These are phyloP conservation scores for Xylariaceae sp. DNA, from an alignment of 2,329 filamentous ascomycete genomes.

Conservation along the genomic window DNA sequence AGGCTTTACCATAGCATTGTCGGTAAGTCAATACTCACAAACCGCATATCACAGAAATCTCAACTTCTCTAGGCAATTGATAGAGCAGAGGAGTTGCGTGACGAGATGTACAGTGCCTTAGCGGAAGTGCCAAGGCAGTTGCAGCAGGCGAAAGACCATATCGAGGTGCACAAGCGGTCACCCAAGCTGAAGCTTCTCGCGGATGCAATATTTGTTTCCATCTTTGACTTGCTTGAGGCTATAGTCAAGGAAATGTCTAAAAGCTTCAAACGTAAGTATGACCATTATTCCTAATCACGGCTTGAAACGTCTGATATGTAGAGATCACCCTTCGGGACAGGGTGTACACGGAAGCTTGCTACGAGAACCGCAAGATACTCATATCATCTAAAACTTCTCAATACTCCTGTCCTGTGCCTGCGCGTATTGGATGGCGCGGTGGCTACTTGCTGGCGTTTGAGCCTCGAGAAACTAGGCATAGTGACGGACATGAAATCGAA, in stretches of 20 bases:
- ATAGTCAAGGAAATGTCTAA: slow-evolving; percentile 10
- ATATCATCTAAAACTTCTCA: no score
- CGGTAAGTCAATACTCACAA: slow-evolving; percentile 1
- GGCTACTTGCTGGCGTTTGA: no score
- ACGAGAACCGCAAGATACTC: no score
- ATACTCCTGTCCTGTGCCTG: no score
- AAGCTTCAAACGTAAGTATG: slow-evolving; percentile 7
- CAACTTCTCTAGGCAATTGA: slow-evolving; percentile 4
- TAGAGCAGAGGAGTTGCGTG: slow-evolving; percentile 9
- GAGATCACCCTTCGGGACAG: no score
- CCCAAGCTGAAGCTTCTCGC: slow-evolving; percentile 4
- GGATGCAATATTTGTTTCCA: slow-evolving; percentile 9
- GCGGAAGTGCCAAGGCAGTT: slow-evolving; percentile 10
- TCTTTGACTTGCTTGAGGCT: slow-evolving; percentile 11
- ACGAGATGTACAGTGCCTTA: slow-evolving; percentile 9
- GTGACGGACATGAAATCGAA: no score
- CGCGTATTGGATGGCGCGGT: no score
- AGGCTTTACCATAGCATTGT: slow-evolving; percentile 13
- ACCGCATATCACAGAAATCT: not conserved
- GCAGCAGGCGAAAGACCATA: slow-evolving; percentile 2
- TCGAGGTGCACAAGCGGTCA: slow-evolving; percentile 11
- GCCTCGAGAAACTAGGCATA: no score
- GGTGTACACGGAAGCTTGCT: no score
- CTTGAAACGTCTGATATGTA: no score
- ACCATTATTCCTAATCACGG: no score